Evolutionary conservation across 2,329 filamentous ascomycete species (phyloP), one percentile per base, ranked within the genome.

Genomic region (Sporothrix euskadiensis): DNA sequence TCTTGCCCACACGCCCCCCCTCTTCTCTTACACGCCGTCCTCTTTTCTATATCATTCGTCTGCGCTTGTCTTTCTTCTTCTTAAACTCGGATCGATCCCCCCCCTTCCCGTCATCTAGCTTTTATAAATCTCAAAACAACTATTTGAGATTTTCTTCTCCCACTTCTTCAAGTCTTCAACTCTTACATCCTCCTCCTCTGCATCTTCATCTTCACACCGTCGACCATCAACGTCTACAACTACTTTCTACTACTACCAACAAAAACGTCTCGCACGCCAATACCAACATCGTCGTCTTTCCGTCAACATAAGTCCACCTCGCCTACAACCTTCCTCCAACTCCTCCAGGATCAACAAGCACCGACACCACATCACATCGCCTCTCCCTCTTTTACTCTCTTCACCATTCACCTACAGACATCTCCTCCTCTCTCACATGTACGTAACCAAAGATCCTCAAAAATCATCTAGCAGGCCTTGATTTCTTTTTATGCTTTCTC

Each of bases 271-370:
- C 59, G 14, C 19, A 41, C 59, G 59, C 59, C 59, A 65, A 54
- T 5, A 44, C 35, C 8, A 65, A 44, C 41, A 26, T n/a, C 52
- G 39, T 47, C 69, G n/a, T 16, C 41, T 19, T 12, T 54, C 30
- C 30, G 19, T 56, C 59, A 41, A 22, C 70, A 63, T 71, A 71
- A 71, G 41, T 59, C 68, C 35, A 44, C 52, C 32, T 57, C 52
- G 35, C 68, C 68, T 10, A 9, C 54, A 32, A 12, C 9, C 68
- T 39, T 41, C 30, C 54, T 32, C 39, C 56, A 47, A 52, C 56
- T 71, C 69, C 69, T 63, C 35, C 69, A 63, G 69, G 69, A 71
- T 71, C 69, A 71, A 63, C 69, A 71, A 63, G 57, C 35, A 26
- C 35, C 56, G 19, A 63, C 39, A 16, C 41, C 32, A 47, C 19